Percentiles rank a stretch among this genome's conserved stretches.
phyloP scores from a whole-genome alignment of 176 grass and related monocot genomes.

The Carex littledalei region DNA sequence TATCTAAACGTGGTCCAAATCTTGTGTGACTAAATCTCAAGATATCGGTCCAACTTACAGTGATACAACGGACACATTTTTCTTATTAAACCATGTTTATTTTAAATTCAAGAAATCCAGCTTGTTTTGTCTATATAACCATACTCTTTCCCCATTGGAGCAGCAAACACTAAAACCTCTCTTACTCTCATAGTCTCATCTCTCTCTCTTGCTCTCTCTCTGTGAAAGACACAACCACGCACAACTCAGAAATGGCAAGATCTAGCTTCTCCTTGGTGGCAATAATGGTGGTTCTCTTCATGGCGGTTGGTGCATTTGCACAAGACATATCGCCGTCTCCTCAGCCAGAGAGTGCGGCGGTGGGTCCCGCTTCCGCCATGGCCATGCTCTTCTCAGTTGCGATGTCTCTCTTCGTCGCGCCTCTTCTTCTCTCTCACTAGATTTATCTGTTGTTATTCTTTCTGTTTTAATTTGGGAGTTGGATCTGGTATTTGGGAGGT shows the following conservation, averaged over 20 bases:
- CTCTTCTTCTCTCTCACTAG: slow-evolving; percentile 48
- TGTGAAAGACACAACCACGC: not conserved
- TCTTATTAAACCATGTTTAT: not conserved
- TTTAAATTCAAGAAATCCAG: not conserved
- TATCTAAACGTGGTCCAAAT: not conserved
- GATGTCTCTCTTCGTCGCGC: slow-evolving; percentile 39
- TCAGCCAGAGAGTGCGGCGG: slow-evolving; percentile 41
- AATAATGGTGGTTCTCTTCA: slow-evolving; percentile 40
- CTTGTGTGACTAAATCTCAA: not conserved
- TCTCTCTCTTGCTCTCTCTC: not conserved
- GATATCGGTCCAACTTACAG: not conserved
- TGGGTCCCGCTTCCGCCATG: slow-evolving; percentile 32
- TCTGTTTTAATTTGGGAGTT: slow-evolving; percentile 5
- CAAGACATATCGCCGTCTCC: slow-evolving; percentile 36
- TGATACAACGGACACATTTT: not conserved
- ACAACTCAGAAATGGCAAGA: slow-evolving; percentile 36
- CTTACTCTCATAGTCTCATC: not conserved
- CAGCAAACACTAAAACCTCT: not conserved
- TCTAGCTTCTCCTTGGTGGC: slow-evolving; percentile 34
- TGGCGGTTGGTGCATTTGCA: slow-evolving; percentile 38
- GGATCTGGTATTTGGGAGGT: slow-evolving; percentile 17
- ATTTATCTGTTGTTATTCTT: not conserved
- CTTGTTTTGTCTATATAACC: slow-evolving; percentile 13
- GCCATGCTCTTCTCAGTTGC: slow-evolving; percentile 43
- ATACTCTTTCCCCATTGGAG: not conserved